phyloP scores from a whole-genome alignment of 306 rosid species.

The Rosa persica region DNA sequence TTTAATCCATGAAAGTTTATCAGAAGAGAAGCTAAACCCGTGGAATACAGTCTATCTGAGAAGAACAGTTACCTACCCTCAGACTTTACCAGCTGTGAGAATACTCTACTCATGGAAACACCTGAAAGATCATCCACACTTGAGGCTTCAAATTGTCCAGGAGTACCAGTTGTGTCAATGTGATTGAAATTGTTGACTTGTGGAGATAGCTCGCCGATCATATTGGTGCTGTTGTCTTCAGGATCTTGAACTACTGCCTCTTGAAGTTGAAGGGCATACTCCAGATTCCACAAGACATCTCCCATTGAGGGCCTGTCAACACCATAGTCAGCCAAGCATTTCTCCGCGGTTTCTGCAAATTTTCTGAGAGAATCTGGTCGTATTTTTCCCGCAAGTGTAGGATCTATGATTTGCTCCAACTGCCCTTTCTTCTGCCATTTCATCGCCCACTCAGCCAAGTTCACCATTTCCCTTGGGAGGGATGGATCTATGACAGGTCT shows the following conservation, averaged over 20 bases:
- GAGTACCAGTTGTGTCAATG: constrained; percentile 41
- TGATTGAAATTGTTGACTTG: constrained; percentile 62
- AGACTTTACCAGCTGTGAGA: constrained; percentile 83
- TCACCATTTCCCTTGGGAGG: constrained; percentile 81
- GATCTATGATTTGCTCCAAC: constrained; percentile 71
- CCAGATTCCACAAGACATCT: constrained; percentile 85
- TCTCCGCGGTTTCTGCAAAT: constrained; percentile 86
- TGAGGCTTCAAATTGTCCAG: constrained; percentile 38
- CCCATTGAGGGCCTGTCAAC: constrained; percentile 91
- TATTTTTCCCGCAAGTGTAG: constrained; percentile 59
- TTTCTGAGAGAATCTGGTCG: constrained; percentile 77
- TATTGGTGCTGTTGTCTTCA: constrained; percentile 82
- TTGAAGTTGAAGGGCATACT: constrained; percentile 82
- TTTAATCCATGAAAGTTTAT: constrained; percentile 16
- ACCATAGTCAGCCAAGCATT: constrained; percentile 84
- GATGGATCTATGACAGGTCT: constrained; percentile 90
- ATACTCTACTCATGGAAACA: constrained; percentile 87
- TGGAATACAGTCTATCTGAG: constrained; percentile 12
- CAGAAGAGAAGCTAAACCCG: constrained; percentile 22
- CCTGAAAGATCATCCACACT: constrained; percentile 74
- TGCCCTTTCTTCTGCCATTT: constrained; percentile 86
- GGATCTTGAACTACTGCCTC: constrained; percentile 65
- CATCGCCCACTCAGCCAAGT: constrained; percentile 94
- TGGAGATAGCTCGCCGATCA: constrained; percentile 82
- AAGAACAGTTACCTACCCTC: constrained; percentile 65